A percentile compares a stretch with the other conserved stretches of the same genome.
phyloP scores from a whole-genome alignment of 1,284 basidiomycete genomes.

The Schizopora paradoxa region DNA sequence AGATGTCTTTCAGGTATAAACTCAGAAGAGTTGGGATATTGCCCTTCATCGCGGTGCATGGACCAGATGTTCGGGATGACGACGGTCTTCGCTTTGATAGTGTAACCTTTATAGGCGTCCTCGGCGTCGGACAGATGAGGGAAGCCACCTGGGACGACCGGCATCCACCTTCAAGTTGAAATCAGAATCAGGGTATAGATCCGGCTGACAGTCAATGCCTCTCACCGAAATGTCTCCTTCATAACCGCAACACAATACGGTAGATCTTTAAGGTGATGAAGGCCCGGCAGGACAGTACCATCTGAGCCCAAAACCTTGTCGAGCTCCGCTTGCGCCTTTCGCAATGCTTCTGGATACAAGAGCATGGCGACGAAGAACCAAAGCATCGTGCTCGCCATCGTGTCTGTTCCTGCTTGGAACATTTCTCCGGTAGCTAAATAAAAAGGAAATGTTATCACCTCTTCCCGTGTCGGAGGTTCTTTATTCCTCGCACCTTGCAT shows the following conservation, averaged over 20 bases:
- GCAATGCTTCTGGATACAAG: constrained; percentile 11
- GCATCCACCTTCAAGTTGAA: constrained; percentile 7
- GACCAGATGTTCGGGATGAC: constrained; percentile 29
- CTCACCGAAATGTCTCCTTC: constrained; percentile 14
- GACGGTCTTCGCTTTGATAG: constrained; percentile 25
- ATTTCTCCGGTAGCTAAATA: constrained; percentile 8
- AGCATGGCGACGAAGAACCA: constrained; percentile 16
- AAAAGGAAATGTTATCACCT: background rate
- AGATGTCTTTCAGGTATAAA: constrained; percentile 12
- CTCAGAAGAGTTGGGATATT: constrained; percentile 3
- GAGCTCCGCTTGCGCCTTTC: constrained; percentile 14
- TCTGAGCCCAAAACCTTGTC: constrained; percentile 12
- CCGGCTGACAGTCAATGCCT: background rate
- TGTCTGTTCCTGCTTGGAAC: constrained; percentile 15
- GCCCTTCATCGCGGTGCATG: constrained; percentile 8
- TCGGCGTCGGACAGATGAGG: constrained; percentile 25
- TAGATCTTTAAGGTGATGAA: constrained; percentile 10
- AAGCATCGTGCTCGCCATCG: constrained; percentile 11
- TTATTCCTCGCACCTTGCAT: constrained; percentile 13
- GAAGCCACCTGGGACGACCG: constrained; percentile 15
- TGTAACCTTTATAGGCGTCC: constrained; percentile 24
- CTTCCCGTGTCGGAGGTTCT: background rate
- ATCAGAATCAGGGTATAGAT: background rate
- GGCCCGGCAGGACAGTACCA: constrained; percentile 1
- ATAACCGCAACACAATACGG: constrained; percentile 17